Evolutionary conservation across 371 early-diverging fungal species (phyloP), one percentile per base, ranked within the genome.

Genomic region (Mycotypha africana): DNA sequence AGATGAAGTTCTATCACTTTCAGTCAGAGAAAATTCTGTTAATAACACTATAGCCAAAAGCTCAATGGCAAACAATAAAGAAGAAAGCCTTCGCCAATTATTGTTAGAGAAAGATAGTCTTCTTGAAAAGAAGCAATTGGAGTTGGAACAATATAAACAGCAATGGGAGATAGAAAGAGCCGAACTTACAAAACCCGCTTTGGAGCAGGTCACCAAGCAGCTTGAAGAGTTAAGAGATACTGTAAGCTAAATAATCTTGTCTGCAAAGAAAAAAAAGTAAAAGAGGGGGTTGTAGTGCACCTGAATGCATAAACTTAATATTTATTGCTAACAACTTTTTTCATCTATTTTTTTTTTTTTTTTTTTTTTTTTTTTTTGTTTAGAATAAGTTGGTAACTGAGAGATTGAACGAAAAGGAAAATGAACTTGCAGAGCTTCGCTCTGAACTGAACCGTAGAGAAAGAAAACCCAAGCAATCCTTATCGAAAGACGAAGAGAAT

Each of bases 401-500:
- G 30, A 52, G 72, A 42, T 32, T 71, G 5, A 54, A 49, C 2
- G 72, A 71, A 32, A 71, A 67, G 31, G 72, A 71, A 51, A 49
- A 53, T 15, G 72, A 71, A 36, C 35, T 71, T 17, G 65, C 53
- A 2, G 63, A 56, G 35, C 50, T 71, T 20, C 47, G 61, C 22
- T 31, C 68, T 4, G 57, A 71, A 31, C 26, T 67, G 9, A 71
- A 45, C 24, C 49, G 67, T 25, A 53, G 60, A 33, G 71, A 66
- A 23, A 49, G 67, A 34, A 54, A 47, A 31, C 55, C 67, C 8
- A 57, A 54, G 21, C 32, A 43, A 26, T 19, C 33, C 2, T 9
- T 33, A 2, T 37, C 45, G 9, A 42, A 60, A 10, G 60, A 57
- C 8, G 45, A 61, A 42, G 66, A 65, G 25, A 46, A 57, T 1